Evolutionary conservation across 176 grass and related monocot genomes (phyloP), one percentile per base, ranked within the genome.

Genomic region (Rhynchospora tenuis): DNA sequence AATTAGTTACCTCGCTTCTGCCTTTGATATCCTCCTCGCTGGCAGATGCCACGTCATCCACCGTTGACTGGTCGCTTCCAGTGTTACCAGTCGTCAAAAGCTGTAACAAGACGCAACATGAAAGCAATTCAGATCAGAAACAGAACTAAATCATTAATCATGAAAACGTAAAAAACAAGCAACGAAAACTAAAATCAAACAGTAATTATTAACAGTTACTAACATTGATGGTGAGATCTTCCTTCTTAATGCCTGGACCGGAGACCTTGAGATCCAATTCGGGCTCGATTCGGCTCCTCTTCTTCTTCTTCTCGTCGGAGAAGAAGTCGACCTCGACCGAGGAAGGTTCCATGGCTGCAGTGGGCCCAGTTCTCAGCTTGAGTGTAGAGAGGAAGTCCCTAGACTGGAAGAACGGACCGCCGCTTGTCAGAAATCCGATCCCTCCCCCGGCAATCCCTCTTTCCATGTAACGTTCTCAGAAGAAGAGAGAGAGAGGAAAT

Each of bases 301-400:
- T 88, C 83, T 54, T 89, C 71, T 89, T 87, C 88, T 95, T 98
- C 82, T 98, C 87, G 51, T 88, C 91, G 27, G 89, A 93, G 86
- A 98, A 98, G 69, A 98, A 98, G 84, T 98, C 95, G 5, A 98
- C 87, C 89, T 93, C 95, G 2, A 95, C 29, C 31, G 93, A 95
- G 44, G 85, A 85, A 3, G 80, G 55, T 3, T 79, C 33, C 80
- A 76, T 42, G 0, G 58, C 66, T 10, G 50, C 24, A 24, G 20
- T 58, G 9, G 16, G 10, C n/a, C 6, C 59, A 64, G 55, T 84
- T 73, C 11, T n/a, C 33, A 44, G 76, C 16, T 77, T 82, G 73
- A 78, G 59, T 16, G 62, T n/a, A 13, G 84, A 81, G 50, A 86
- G 78, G 50, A 86, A 86, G 29, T 85, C 64, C 27, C 64, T 81